A percentile compares a stretch with the other conserved stretches of the same genome.
These are phyloP conservation scores for Magnolia kwangsiensis DNA, from an alignment of 164 flowering plant species.

Conservation along the genomic window DNA sequence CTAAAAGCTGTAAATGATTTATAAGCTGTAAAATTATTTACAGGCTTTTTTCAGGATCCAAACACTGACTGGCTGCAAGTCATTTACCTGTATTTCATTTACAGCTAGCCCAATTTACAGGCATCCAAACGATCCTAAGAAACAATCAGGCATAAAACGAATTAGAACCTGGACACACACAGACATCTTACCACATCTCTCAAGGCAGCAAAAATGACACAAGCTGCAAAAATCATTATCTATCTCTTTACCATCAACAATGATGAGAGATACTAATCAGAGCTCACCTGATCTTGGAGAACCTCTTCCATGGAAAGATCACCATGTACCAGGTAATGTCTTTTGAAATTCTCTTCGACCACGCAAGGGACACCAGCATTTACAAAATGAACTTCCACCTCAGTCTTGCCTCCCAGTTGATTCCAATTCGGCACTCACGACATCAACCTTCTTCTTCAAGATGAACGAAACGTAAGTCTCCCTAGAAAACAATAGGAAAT, in stretches of 20 bases:
- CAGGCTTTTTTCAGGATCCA: no score
- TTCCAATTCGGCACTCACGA: slow-evolving; percentile 14
- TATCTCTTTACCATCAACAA: neutral
- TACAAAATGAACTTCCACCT: slow-evolving; percentile 23
- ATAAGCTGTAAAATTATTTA: no score
- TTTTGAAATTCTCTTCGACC: slow-evolving; percentile 23
- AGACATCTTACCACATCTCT: neutral
- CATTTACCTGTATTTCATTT: no score
- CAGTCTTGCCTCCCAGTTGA: slow-evolving; percentile 8
- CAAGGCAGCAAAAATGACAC: neutral
- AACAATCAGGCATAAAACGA: neutral
- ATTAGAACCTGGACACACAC: neutral
- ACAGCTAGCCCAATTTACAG: no score
- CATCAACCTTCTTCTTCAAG: neutral
- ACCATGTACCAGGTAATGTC: slow-evolving; percentile 6
- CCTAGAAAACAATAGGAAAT: no score
- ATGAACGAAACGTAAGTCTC: neutral
- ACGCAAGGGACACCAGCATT: slow-evolving; percentile 9
- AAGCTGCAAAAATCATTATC: neutral
- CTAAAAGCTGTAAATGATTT: no score
- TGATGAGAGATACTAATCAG: neutral
- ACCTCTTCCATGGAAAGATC: slow-evolving; percentile 20
- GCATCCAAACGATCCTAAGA: no score
- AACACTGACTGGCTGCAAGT: no score
- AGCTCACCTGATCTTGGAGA: slow-evolving; percentile 27